Percentiles rank a stretch among this genome's conserved stretches.
These are phyloP conservation scores for Fusarium decemcellulare DNA, from an alignment of 2,329 filamentous ascomycete genomes.

Conservation along the genomic window DNA sequence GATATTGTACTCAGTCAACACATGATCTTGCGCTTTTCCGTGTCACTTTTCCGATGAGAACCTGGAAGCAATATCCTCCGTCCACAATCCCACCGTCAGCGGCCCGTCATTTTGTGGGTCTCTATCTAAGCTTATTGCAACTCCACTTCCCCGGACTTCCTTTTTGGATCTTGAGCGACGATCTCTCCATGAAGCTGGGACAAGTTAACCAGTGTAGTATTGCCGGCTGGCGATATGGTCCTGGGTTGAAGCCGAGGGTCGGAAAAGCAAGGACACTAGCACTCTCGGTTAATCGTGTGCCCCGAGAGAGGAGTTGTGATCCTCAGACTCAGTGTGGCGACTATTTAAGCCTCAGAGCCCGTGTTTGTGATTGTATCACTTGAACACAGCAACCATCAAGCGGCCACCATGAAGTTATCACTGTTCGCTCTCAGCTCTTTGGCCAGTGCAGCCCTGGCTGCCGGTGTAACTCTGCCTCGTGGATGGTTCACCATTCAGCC, in stretches of 20 bases:
- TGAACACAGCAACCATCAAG: neutral
- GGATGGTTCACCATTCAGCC: conserved; percentile 37
- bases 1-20: too few relatives aligned
- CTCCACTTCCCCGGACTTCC: conserved; percentile 5
- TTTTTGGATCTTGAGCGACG: neutral
- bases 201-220: neutral
- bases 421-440: neutral
- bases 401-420: conserved; percentile 8
- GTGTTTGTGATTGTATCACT: neutral
- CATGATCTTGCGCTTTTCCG: conserved; percentile 2
- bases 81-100: conserved; percentile 14
- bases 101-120: neutral
- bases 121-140: conserved; percentile 15
- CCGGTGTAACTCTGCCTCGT: conserved; percentile 14
- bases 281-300: neutral
- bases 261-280: neutral
- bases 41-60: conserved; percentile 1
- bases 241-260: neutral
- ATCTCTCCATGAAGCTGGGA: neutral
- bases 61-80: too few relatives aligned
- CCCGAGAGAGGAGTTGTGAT: neutral
- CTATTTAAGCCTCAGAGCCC: neutral
- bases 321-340: neutral
- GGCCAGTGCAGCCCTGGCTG: conserved; percentile 3
- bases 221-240: neutral